A percentile compares a stretch with the other conserved stretches of the same genome.
Conservation (phyloP, 169 alveolate species). For the Plasmodium falciparum region DNA sequence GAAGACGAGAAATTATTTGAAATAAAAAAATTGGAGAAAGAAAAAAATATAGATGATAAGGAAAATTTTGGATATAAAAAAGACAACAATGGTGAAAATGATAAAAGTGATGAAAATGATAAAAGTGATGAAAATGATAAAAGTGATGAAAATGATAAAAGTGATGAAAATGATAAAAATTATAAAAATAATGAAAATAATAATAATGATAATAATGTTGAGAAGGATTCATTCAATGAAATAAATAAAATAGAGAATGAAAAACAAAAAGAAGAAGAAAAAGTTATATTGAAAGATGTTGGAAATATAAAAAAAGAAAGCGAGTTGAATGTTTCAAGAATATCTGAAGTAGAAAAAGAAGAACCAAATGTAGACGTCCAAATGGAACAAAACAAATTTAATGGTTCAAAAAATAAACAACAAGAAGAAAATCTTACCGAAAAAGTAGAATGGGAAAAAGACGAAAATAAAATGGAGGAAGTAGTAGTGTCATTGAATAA, state of each 20-base stretch:
- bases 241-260: not conserved
- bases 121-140: not conserved
- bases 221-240: no score
- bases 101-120: not conserved
- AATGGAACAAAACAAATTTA: not conserved
- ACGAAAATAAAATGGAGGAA: not conserved
- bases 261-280: not conserved
- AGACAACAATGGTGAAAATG: not conserved
- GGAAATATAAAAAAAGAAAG: not conserved
- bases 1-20: slow-evolving; percentile 17
- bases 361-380: not conserved
- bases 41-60: not conserved
- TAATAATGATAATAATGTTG: not conserved
- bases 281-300: not conserved
- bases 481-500: no score
- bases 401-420: not conserved
- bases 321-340: not conserved
- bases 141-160: not conserved
- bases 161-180: not conserved
- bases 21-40: not conserved
- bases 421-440: not conserved
- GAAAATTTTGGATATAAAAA: not conserved
- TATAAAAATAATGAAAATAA: no score
- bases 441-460: not conserved
- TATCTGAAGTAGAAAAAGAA: slow-evolving; percentile 8